Percentiles rank a stretch among this genome's conserved stretches.
phyloP scores from a whole-genome alignment of 2,329 filamentous ascomycete species.

The Claviceps purpurea region DNA sequence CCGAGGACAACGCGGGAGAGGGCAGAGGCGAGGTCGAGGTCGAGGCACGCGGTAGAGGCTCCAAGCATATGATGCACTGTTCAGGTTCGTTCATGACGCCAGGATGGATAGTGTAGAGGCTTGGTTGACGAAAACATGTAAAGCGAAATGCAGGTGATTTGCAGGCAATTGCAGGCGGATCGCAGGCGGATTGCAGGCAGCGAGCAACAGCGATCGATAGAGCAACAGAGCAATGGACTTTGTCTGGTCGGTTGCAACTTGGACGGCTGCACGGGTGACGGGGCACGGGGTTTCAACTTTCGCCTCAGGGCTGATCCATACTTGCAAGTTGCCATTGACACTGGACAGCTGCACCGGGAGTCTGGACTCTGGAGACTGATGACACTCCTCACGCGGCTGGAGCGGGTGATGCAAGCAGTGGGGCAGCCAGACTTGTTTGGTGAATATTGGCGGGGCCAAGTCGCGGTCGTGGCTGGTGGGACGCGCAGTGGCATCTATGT shows the following conservation, averaged over 20 bases:
- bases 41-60: constrained; percentile 35
- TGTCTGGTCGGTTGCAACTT: not conserved
- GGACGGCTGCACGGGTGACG: no score
- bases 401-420: no score
- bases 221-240: not conserved
- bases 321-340: no score
- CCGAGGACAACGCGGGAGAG: constrained; percentile 5
- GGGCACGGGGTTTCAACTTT: not conserved
- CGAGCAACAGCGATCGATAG: not conserved
- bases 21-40: constrained; percentile 2
- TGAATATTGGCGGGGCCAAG: no score
- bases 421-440: no score
- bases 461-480: no score
- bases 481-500: no score
- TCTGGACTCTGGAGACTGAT: no score
- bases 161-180: constrained; percentile 6
- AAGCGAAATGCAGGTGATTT: constrained; percentile 14
- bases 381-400: no score
- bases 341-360: no score
- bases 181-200: constrained; percentile 1
- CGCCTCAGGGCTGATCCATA: not conserved
- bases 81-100: constrained; percentile 41
- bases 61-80: constrained; percentile 58
- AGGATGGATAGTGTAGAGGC: constrained; percentile 23
- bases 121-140: constrained; percentile 34